These are phyloP conservation scores for Aulographum hederae DNA, from an alignment of 2,329 filamentous ascomycete species.

Conservation along the genomic window DNA sequence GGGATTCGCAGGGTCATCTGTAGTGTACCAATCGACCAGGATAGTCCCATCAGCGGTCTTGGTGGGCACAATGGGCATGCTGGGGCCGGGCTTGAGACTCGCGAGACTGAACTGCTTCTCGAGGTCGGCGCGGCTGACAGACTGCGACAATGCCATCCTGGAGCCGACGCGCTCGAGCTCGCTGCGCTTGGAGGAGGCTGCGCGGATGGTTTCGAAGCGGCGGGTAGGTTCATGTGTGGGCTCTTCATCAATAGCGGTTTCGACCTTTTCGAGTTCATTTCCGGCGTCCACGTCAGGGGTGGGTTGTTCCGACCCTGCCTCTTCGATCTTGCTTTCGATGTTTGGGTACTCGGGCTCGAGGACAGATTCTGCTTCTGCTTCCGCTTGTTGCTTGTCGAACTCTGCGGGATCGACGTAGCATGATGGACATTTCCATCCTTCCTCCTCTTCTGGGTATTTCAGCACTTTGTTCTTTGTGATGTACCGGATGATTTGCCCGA, in stretches of 20 bases:
- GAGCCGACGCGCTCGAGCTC: conserved; percentile 19
- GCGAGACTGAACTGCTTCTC: conserved; percentile 19
- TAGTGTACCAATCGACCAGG: conserved; percentile 25
- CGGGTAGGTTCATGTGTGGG: conserved; percentile 1
- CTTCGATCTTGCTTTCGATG: no score
- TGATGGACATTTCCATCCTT: no score
- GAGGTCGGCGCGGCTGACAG: conserved; percentile 20
- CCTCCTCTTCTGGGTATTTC: conserved; percentile 40
- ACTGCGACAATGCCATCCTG: conserved; percentile 15
- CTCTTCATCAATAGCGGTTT: not conserved
- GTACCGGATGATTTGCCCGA: conserved; percentile 40
- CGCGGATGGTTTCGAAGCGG: conserved; percentile 4
- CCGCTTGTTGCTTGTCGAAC: conserved; percentile 21
- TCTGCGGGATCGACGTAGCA: conserved; percentile 7
- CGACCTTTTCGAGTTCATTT: conserved; percentile 9
- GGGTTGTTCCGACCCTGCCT: conserved; percentile 4
- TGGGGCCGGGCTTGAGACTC: conserved; percentile 16
- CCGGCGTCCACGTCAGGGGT: conserved; percentile 1
- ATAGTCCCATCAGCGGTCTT: conserved; percentile 18
- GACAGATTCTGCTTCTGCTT: conserved; percentile 11
- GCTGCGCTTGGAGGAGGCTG: conserved; percentile 10
- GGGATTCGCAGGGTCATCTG: conserved; percentile 15
- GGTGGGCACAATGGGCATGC: conserved; percentile 16
- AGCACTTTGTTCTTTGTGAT: conserved; percentile 33
- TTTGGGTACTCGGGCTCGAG: not conserved